Conservation (phyloP, 495 filamentous ascomycete genomes). For the Aspergillus ostianus region DNA sequence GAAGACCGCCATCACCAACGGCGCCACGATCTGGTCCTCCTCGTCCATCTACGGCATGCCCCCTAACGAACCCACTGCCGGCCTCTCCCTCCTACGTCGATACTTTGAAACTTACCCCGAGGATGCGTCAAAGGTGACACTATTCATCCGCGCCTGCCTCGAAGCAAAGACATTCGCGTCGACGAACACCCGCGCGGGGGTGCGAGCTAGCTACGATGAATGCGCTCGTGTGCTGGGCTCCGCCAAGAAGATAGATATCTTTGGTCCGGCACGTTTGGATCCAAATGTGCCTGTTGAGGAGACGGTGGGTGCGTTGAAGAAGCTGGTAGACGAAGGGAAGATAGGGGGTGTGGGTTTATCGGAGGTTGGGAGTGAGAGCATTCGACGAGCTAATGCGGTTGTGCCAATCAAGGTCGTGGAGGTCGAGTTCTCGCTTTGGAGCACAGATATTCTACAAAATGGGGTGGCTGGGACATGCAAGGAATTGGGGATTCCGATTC, state of each 20-base stretch:
- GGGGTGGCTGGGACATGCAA: conserved; percentile 64
- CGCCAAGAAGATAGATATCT: too few relatives aligned
- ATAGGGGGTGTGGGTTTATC: too few relatives aligned
- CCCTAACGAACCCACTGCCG: background rate
- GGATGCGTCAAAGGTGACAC: too few relatives aligned
- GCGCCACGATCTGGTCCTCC: background rate
- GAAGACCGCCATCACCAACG: background rate
- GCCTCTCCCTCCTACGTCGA: background rate
- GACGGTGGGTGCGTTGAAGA: too few relatives aligned
- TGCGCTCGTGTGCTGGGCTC: too few relatives aligned
- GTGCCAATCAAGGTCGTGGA: background rate
- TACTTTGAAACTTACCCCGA: background rate
- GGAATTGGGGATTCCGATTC: conserved; percentile 58
- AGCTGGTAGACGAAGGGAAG: too few relatives aligned
- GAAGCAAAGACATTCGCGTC: too few relatives aligned
- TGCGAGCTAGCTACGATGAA: too few relatives aligned
- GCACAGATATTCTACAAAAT: conserved; percentile 58
- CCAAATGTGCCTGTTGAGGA: too few relatives aligned
- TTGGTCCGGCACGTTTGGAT: too few relatives aligned
- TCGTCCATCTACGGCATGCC: background rate
- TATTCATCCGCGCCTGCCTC: too few relatives aligned
- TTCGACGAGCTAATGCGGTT: background rate
- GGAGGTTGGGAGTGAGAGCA: background rate
- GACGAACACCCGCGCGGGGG: too few relatives aligned
- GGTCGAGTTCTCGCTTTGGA: conserved; percentile 17